Base-by-base conservation (phyloP, 208 protist species). In the Zelonia costaricensis region DNA sequence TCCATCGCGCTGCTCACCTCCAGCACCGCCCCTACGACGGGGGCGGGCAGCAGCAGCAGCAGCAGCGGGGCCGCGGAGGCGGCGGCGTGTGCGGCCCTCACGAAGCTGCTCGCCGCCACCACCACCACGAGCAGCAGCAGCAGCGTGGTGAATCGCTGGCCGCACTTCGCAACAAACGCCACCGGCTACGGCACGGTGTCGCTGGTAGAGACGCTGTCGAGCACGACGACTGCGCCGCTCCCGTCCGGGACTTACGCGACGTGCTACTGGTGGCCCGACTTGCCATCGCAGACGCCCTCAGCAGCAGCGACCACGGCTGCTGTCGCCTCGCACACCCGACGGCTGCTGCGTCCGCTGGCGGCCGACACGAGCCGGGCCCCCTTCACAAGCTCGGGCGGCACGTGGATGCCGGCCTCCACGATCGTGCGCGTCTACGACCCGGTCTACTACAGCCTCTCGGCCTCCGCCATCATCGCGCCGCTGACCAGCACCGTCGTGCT, bases 371-470 rank as follows among this genome's bases (percentile, higher is more conserved):
- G n/a, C n/a, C n/a, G n/a, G n/a, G n/a, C n/a, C n/a, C n/a, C n/a
- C n/a, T n/a, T n/a, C n/a, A n/a, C n/a, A n/a, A n/a, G n/a, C n/a
- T n/a, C 36, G 48, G 47, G 13, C 23, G 51, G 28, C 22, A 23
- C 39, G 40, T 76, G 61, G 69, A 40, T 38, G 16, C 6, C 52
- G 8, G 55, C 60, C 6, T 13, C 48, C 4, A 36, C 31, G 9
- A 31, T 42, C 9, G 15, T 76, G 30, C 18, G 43, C 43, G 47
- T 63, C 1, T 51, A 64, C 56, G 62, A 43, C 9, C 53, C 62
- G 15, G 33, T 59, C 38, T 54, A 52, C 57, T 76, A 69, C 62
- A 23, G 35, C 13, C 16, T 76, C 22, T 76, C 61, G 7, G 39
- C 62, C 13, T 5, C 28, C 22, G 52, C 55, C 42, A 5, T 76